These are phyloP conservation scores for Paspalum vaginatum DNA, from an alignment of 176 grass and related monocot genomes.

Conservation along the genomic window DNA sequence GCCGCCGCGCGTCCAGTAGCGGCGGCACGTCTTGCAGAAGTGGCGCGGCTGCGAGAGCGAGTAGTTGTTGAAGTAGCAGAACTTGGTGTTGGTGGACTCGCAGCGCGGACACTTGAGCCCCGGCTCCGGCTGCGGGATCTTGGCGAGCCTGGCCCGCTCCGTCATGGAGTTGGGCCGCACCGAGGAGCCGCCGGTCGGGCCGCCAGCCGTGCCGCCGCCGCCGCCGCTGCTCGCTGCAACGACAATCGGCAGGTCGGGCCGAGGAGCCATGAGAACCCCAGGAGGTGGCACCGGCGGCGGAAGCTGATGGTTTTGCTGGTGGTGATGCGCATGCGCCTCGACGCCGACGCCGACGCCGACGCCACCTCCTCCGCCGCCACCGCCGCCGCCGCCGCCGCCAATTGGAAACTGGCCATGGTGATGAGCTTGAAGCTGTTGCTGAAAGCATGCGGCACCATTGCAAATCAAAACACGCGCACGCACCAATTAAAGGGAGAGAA, in stretches of 20 bases:
- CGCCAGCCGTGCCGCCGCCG: not conserved
- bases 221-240: slow-evolving; percentile 20
- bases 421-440: slow-evolving; percentile 59
- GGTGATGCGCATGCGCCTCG: slow-evolving; percentile 17
- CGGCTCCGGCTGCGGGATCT: slow-evolving; percentile 77
- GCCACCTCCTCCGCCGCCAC: not conserved
- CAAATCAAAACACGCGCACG: slow-evolving; percentile 46
- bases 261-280: slow-evolving; percentile 44
- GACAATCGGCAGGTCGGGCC: slow-evolving; percentile 44
- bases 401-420: slow-evolving; percentile 42
- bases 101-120: slow-evolving; percentile 95
- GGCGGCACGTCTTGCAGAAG: slow-evolving; percentile 98
- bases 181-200: slow-evolving; percentile 14
- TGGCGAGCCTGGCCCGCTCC: slow-evolving; percentile 65
- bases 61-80: slow-evolving; percentile 99
- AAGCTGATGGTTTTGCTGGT: slow-evolving; percentile 46
- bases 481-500: slow-evolving; percentile 27
- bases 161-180: slow-evolving; percentile 67
- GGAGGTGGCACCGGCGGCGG: slow-evolving; percentile 28
- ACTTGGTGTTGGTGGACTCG: slow-evolving; percentile 96
- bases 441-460: slow-evolving; percentile 48
- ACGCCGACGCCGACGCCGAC: not conserved
- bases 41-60: slow-evolving; percentile 95
- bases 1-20: slow-evolving; percentile 92
- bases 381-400: not conserved